Evolutionary conservation across 2,329 filamentous ascomycete genomes (phyloP), one percentile per base, ranked within the genome.

Genomic region (Diaporthe sp.): DNA sequence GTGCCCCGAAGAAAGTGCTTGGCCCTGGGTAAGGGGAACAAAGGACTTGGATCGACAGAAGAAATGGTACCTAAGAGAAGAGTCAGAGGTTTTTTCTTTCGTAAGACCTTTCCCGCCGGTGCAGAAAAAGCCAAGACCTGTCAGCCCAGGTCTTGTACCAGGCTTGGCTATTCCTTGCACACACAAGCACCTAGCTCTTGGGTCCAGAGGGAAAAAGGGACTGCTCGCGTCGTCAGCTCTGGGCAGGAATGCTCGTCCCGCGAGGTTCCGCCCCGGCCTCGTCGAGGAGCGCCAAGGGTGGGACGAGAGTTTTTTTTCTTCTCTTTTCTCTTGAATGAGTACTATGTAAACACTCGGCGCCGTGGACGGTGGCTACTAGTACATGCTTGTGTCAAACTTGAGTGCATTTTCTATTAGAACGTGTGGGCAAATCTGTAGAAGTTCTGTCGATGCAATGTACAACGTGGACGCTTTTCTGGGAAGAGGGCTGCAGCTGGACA

Each of bases 201-300:
- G 46, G 65, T 6, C 31, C 31, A 12, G 10, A 53, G 31, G 34
- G 34, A 53, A 10, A 51, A 53, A 69, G 51, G 25, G 12, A 46
- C 10, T 39, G 28, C 34, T 34, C 34, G 34, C 34, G 34, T 39
- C 34, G 46, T 17, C 4, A 22, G 31, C 44, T 68, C 62, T 68
- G 65, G 65, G 65, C 65, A 69, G 46, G 34, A 69, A 69, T 69
- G 65, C 65, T 69, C 49, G 65, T 69, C 65, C 65, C 65, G 65
- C 65, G 65, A 69, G 49, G n/a, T 55, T 55, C 65, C 65, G 65
- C 65, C 34, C 65, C 62, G 62, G 46, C 31, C 62, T 68, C 62
- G 46, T 53, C 62, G 62, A 68, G 65, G 49, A 28, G 49, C 65
- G 65, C 65, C 65, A 69, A 69, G 65, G 39, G 65, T 69, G 65